These are phyloP conservation scores for Stagonosporopsis vannaccii DNA, from an alignment of 2,329 filamentous ascomycete genomes.

Conservation along the genomic window DNA sequence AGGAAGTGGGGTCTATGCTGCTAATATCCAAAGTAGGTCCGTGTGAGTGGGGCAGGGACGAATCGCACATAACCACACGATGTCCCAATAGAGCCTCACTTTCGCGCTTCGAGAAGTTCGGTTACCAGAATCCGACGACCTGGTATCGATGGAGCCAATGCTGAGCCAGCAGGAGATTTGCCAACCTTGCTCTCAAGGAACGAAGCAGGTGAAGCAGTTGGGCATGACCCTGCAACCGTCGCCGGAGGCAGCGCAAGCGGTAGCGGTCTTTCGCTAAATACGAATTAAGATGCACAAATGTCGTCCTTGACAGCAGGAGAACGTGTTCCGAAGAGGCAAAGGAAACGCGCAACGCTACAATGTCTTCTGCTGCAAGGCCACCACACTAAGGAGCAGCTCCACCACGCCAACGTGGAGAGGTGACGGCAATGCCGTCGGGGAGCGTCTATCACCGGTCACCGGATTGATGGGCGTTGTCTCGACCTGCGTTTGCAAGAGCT, in stretches of 20 bases:
- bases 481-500: slow-evolving; percentile 6
- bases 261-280: neutral
- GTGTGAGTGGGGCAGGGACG: slow-evolving; percentile 11
- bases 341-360: slow-evolving; percentile 14
- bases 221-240: neutral
- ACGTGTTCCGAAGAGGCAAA: slow-evolving; percentile 10
- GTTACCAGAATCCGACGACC: slow-evolving; percentile 21
- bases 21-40: slow-evolving; percentile 7
- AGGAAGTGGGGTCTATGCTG: neutral
- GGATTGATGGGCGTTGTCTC: slow-evolving; percentile 13
- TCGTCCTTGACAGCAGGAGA: neutral
- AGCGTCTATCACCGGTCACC: slow-evolving; percentile 18
- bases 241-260: neutral
- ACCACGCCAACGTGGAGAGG: slow-evolving; percentile 13
- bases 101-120: slow-evolving; percentile 6
- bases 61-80: neutral
- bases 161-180: slow-evolving; percentile 10
- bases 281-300: slow-evolving; percentile 3
- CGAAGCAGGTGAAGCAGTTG: neutral
- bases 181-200: slow-evolving; percentile 8
- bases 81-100: slow-evolving; percentile 15
- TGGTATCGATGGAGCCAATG: slow-evolving; percentile 21
- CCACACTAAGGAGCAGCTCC: slow-evolving; percentile 16
- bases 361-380: slow-evolving; percentile 22
- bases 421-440: slow-evolving; percentile 19